phyloP scores from a whole-genome alignment of 2,329 filamentous ascomycete genomes.

The Ceratocystis diversiconidia region DNA sequence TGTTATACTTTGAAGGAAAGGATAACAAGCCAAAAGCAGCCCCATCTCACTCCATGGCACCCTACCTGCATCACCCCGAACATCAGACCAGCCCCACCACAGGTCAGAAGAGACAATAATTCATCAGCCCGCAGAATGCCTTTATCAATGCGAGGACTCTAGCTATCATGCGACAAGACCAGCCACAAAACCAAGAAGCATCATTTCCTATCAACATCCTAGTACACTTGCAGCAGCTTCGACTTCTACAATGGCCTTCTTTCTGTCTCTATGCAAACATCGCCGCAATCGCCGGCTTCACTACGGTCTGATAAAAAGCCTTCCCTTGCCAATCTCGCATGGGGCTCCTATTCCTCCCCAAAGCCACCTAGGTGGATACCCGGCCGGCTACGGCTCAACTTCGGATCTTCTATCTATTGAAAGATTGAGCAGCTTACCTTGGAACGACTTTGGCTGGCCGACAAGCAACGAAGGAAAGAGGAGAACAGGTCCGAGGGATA shows the following conservation, averaged over 20 bases:
- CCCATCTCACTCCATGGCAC: slow-evolving; percentile 29
- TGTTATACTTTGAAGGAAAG: neutral
- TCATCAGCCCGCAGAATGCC: neutral
- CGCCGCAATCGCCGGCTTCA: neutral
- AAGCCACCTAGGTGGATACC: neutral
- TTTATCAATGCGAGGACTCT: neutral
- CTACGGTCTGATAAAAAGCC: neutral
- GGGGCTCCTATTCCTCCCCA: neutral
- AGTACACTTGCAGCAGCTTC: neutral
- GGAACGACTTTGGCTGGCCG: neutral
- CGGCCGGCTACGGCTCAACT: neutral
- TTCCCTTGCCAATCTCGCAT: neutral
- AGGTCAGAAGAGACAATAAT: neutral
- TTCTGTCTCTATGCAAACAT: neutral
- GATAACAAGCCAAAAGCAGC: neutral
- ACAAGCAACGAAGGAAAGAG: neutral
- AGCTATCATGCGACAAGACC: neutral
- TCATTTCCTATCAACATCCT: no score
- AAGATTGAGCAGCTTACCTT: neutral
- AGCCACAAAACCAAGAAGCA: neutral
- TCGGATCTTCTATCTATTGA: neutral
- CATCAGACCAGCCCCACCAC: neutral
- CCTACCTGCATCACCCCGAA: neutral
- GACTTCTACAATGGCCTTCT: neutral
- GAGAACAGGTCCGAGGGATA: neutral